These are phyloP conservation scores for Coemansia erecta DNA, from an alignment of 192 early-diverging fungal species.

Conservation along the genomic window DNA sequence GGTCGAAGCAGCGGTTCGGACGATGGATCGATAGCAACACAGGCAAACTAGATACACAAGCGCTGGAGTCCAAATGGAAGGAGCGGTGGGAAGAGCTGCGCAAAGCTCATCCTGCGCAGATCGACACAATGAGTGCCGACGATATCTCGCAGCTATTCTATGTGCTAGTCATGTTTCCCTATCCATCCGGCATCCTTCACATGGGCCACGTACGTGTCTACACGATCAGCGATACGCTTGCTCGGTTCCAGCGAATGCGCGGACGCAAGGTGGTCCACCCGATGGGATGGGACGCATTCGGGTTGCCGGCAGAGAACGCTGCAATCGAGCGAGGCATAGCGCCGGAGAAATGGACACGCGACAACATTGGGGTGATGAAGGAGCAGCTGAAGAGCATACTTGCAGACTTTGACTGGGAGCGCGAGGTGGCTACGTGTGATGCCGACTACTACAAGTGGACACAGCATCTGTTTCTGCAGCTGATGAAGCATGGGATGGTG, in stretches of 20 bases:
- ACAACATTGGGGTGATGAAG: conserved; percentile 85
- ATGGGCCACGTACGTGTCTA: conserved; percentile 98
- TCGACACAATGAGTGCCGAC: conserved; percentile 13
- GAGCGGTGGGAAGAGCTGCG: conserved; percentile 40
- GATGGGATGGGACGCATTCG: conserved; percentile 98
- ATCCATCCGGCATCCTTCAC: conserved; percentile 88
- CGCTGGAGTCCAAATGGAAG: conserved; percentile 66
- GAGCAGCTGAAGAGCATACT: conserved; percentile 70
- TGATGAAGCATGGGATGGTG: conserved; percentile 74
- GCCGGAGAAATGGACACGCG: conserved; percentile 77
- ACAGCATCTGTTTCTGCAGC: conserved; percentile 81
- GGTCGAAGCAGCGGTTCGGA: conserved; percentile 12
- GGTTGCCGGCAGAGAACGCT: conserved; percentile 97
- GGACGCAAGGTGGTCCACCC: conserved; percentile 80
- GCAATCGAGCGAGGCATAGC: conserved; percentile 79
- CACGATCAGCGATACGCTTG: conserved; percentile 84
- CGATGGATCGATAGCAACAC: conserved; percentile 38
- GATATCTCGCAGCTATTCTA: conserved; percentile 65
- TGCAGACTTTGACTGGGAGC: conserved; percentile 88
- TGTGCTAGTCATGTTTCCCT: conserved; percentile 93
- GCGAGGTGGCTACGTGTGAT: conserved; percentile 86
- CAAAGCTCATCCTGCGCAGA: background rate
- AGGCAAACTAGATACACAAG: conserved; percentile 53
- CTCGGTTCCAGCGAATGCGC: conserved; percentile 73
- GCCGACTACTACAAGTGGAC: conserved; percentile 92